These are phyloP conservation scores for Ophiocordyceps camponoti-leonardi DNA, from an alignment of 2,329 filamentous ascomycete species.

Conservation along the genomic window DNA sequence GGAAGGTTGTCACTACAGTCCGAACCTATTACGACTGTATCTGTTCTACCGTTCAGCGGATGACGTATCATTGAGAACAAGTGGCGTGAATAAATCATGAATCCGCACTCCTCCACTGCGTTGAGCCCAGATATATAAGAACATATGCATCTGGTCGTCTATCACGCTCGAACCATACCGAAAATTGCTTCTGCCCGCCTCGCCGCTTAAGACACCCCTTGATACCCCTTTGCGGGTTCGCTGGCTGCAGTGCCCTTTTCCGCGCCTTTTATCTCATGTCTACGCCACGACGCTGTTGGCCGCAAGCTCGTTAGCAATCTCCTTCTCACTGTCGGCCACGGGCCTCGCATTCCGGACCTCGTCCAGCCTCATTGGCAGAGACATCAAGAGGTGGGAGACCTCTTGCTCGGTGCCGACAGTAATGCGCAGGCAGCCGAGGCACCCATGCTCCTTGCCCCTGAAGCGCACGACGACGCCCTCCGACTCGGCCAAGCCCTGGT, in stretches of 20 bases:
- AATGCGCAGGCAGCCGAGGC: slow-evolving; percentile 73
- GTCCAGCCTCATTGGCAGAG: slow-evolving; percentile 36
- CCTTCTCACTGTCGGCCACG: background rate
- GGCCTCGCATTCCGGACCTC: slow-evolving; percentile 19
- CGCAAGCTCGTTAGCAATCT: background rate
- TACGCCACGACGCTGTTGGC: slow-evolving; percentile 1
- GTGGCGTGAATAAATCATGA: too few relatives aligned
- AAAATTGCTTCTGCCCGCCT: too few relatives aligned
- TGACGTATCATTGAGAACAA: too few relatives aligned
- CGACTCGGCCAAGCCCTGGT: slow-evolving; percentile 69
- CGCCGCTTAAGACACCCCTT: too few relatives aligned
- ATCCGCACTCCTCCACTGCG: too few relatives aligned
- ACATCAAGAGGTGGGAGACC: slow-evolving; percentile 58
- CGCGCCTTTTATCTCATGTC: background rate
- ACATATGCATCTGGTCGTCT: too few relatives aligned
- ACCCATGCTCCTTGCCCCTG: slow-evolving; percentile 81
- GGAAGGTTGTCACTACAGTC: too few relatives aligned
- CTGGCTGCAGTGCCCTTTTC: background rate
- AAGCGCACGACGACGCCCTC: slow-evolving; percentile 88
- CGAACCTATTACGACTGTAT: too few relatives aligned
- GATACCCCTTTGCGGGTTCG: too few relatives aligned
- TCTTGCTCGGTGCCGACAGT: slow-evolving; percentile 85
- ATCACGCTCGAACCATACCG: too few relatives aligned
- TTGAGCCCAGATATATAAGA: too few relatives aligned
- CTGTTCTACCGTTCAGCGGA: too few relatives aligned